These are phyloP conservation scores for Puccinellia tenuiflora DNA, from an alignment of 176 grass and related monocot genomes.

Conservation along the genomic window DNA sequence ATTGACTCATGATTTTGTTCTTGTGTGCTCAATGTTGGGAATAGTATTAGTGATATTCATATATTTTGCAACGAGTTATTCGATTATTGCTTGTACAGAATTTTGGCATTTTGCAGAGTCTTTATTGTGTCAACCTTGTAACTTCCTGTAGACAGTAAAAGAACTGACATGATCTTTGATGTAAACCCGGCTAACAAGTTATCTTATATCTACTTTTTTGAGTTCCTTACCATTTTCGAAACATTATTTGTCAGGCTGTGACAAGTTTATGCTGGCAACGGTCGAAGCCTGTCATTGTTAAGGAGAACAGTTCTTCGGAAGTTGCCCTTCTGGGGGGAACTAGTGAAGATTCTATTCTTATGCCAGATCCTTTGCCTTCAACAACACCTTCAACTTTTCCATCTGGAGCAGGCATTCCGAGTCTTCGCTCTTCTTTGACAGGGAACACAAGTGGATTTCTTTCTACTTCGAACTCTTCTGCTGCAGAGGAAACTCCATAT, in stretches of 20 bases:
- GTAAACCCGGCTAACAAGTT: slow-evolving; percentile 1
- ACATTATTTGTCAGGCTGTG: slow-evolving; percentile 59
- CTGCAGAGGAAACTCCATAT: slow-evolving; percentile 57
- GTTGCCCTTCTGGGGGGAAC: slow-evolving; percentile 80
- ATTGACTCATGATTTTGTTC: background rate
- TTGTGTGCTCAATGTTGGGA: background rate
- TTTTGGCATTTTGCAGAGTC: slow-evolving; percentile 9
- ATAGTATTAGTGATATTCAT: background rate
- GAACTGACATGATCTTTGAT: slow-evolving; percentile 3
- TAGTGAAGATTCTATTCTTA: slow-evolving; percentile 90
- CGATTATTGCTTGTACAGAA: background rate
- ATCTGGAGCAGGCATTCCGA: slow-evolving; percentile 45
- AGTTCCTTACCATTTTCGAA: slow-evolving; percentile 26
- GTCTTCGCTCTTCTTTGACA: slow-evolving; percentile 52
- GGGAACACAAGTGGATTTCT: slow-evolving; percentile 37
- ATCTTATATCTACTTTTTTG: slow-evolving; percentile 9
- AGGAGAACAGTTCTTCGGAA: slow-evolving; percentile 86
- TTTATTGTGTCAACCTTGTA: background rate
- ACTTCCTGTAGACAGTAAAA: slow-evolving; percentile 21
- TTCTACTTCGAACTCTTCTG: slow-evolving; percentile 31
- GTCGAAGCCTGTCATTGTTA: slow-evolving; percentile 80
- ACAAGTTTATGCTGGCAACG: slow-evolving; percentile 94
- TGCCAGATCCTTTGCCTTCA: slow-evolving; percentile 95
- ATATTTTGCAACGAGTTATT: background rate
- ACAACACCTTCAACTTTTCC: slow-evolving; percentile 40